A percentile compares a stretch with the other conserved stretches of the same genome.
These are phyloP conservation scores for Blastobotrys peoriensis DNA, from an alignment of 805 yeast genomes.

Conservation along the genomic window DNA sequence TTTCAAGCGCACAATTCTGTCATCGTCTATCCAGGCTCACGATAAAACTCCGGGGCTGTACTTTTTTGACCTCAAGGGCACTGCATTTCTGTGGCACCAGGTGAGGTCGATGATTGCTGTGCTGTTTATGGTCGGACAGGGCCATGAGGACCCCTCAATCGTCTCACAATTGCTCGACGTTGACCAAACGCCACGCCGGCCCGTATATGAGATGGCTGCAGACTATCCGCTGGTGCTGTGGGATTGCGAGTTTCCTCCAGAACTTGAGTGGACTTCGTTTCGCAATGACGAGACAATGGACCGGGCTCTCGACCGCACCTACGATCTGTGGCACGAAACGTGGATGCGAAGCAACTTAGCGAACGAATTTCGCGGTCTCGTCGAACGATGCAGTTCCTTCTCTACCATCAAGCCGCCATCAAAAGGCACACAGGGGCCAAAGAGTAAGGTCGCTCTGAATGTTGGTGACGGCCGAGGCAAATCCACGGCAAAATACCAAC, in stretches of 20 bases:
- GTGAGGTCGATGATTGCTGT: constrained; percentile 93
- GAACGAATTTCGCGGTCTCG: constrained; percentile 40
- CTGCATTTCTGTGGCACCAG: constrained; percentile 96
- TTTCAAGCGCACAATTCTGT: constrained; percentile 56
- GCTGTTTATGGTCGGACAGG: constrained; percentile 74
- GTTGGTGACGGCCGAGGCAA: constrained; percentile 77
- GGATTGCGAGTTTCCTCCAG: constrained; percentile 67
- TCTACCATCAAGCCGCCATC: constrained; percentile 6
- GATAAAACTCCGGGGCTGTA: constrained; percentile 38
- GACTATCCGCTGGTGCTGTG: constrained; percentile 82
- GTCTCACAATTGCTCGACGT: constrained; percentile 56
- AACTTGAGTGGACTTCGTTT: constrained; percentile 56
- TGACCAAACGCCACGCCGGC: constrained; percentile 54
- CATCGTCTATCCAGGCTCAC: constrained; percentile 39
- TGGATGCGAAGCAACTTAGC: constrained; percentile 52
- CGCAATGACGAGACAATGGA: constrained; percentile 10
- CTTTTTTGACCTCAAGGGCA: constrained; percentile 73
- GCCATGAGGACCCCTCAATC: constrained; percentile 54
- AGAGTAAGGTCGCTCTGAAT: constrained; percentile 38
- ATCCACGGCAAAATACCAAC: constrained; percentile 49
- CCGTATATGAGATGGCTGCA: constrained; percentile 81
- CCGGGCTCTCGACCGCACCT: constrained; percentile 19
- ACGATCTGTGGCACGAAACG: constrained; percentile 49
- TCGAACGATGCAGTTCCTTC: constrained; percentile 17
- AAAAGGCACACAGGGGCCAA: constrained; percentile 19